These are phyloP conservation scores for Tylopilus felleus DNA, from an alignment of 768 basidiomycete genomes.

Conservation along the genomic window DNA sequence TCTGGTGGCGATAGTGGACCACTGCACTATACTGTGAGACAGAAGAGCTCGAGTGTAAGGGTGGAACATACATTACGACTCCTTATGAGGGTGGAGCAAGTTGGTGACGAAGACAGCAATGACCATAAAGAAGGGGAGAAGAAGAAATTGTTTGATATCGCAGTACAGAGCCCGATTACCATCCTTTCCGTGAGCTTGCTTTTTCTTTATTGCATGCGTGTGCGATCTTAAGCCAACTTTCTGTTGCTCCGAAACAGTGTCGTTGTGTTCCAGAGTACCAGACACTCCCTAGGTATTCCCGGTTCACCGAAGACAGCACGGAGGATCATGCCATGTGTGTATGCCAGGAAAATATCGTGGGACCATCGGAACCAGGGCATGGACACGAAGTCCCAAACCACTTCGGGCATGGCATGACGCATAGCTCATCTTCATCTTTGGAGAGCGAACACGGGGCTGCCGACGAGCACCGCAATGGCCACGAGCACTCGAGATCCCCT, in stretches of 20 bases:
- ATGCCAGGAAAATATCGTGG: constrained; percentile 29
- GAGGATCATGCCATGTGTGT: constrained; percentile 36
- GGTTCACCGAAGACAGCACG: constrained; percentile 24
- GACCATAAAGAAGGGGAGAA: constrained; percentile 60
- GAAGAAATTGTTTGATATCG: constrained; percentile 82
- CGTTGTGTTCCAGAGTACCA: constrained; percentile 80
- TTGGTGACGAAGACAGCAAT: constrained; percentile 65
- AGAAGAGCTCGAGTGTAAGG: constrained; percentile 60
- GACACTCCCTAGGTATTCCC: constrained; percentile 72
- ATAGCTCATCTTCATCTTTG: constrained; percentile 34
- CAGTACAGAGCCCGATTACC: constrained; percentile 82
- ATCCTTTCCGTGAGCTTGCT: constrained; percentile 72
- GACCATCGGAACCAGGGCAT: neutral
- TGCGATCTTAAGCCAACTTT: neutral
- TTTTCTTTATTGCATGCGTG: neutral
- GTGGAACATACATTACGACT: constrained; percentile 80
- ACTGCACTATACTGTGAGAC: constrained; percentile 73
- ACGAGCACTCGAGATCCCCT: neutral
- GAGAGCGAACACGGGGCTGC: constrained; percentile 3
- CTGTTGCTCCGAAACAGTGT: constrained; percentile 45
- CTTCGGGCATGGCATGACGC: constrained; percentile 20
- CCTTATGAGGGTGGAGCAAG: constrained; percentile 71
- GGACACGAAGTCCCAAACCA: constrained; percentile 18
- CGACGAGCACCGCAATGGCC: neutral
- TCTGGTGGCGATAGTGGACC: constrained; percentile 13